Conservation (phyloP, 208 protist species). For the Acanthamoeba lenticulata region DNA sequence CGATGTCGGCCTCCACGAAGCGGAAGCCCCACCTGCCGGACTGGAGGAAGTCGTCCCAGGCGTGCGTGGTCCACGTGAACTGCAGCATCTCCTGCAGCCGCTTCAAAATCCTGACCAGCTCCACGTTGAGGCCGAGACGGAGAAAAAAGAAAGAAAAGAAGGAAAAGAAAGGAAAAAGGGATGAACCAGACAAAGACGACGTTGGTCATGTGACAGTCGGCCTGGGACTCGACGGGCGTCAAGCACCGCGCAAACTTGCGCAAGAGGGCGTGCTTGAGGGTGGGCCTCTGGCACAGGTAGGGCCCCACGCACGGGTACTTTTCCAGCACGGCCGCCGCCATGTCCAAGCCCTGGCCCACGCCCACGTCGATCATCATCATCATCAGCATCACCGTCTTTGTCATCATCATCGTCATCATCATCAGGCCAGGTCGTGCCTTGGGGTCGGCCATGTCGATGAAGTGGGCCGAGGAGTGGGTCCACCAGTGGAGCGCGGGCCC, state of each 20-base stretch:
- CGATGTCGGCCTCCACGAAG: slow-evolving; percentile 22
- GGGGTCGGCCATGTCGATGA: not conserved
- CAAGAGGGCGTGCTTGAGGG: not conserved
- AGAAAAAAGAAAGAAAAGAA: no score
- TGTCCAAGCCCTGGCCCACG: not conserved
- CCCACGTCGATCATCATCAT: not conserved
- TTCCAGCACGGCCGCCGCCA: not conserved
- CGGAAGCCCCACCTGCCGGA: not conserved
- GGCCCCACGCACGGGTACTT: not conserved
- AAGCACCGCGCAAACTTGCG: not conserved
- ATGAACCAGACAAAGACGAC: no score
- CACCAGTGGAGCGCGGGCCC: not conserved
- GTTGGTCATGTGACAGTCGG: not conserved
- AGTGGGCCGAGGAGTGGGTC: not conserved
- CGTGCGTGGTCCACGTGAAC: not conserved
- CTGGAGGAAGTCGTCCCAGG: slow-evolving; percentile 26
- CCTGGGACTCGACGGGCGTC: not conserved
- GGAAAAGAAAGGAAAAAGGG: no score
- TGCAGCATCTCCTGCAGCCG: not conserved
- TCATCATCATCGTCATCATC: no score
- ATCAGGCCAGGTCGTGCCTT: no score
- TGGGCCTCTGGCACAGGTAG: not conserved
- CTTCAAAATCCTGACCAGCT: slow-evolving; percentile 2
- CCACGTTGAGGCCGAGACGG: no score
- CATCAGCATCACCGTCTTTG: no score